Evolutionary conservation across 345 rosid species (phyloP), one percentile per base, ranked within the genome.

Genomic region (Lepidium africanum): DNA sequence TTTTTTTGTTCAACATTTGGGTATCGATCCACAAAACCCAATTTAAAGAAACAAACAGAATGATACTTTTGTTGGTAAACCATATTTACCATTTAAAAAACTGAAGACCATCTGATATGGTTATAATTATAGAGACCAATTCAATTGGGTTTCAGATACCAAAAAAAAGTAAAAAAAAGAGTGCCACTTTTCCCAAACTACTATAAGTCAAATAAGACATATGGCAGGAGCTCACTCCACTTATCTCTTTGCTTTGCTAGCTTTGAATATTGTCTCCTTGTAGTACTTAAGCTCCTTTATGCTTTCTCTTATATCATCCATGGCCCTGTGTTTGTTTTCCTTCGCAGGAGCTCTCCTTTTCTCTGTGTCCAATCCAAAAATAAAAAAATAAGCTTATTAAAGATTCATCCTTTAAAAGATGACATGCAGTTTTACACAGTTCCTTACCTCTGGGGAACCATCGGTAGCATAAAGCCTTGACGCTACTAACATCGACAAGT

Each of bases 251-350:
- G 77, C 39, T 64, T 46, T 79, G 66, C 14, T 21, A 27, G 69
- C 11, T 70, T 87, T 90, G 52, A 93, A 90, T 52, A 93, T 86
- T 25, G 71, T 76, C 45, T 85, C 87, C 79, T 84, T 93, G 68
- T 85, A 93, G 82, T 81, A 85, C 59, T 80, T 87, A 67, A 90
- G 94, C 76, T 88, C 90, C 77, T 2, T 48, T 57, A 93, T 81
- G 82, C 98, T 90, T 65, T 90, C 97, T 79, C 84, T 78, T 65
- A 93, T 90, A 76, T 93, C 96, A 78, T 88, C 97, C 87, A 90
- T 40, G 42, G 94, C 97, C 74, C 97, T 83, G 63, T 88, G 97
- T 49, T 80, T 85, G 16, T 84, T 84, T 69, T 82, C 76, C 80
- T 92, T 92, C 4, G 60, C 16, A n/a, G 98, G 98, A 16, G 86